Conservation (phyloP, 2,329 filamentous ascomycete genomes). For the Sphaceloma murrayae region DNA sequence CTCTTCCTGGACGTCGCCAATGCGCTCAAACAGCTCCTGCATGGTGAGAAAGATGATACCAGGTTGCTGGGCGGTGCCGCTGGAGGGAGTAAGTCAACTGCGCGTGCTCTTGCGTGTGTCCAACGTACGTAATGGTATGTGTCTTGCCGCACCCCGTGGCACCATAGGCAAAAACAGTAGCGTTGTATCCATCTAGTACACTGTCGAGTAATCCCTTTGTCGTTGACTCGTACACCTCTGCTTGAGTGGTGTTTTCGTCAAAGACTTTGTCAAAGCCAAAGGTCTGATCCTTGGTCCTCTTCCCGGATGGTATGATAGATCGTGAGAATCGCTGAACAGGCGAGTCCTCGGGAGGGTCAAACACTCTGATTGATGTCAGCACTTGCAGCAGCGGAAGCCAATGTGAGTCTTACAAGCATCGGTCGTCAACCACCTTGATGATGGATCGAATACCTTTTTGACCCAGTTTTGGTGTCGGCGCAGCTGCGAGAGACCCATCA, state of each 20-base stretch:
- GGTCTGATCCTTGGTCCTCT: slow-evolving; percentile 92
- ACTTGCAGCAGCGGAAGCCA: slow-evolving; percentile 19
- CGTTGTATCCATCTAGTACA: slow-evolving; percentile 95
- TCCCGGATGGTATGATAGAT: slow-evolving; percentile 68
- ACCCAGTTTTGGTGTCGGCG: slow-evolving; percentile 66
- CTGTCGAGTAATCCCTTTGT: slow-evolving; percentile 85
- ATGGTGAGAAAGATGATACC: slow-evolving; percentile 98
- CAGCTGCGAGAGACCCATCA: slow-evolving; percentile 85
- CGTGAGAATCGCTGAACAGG: slow-evolving; percentile 79
- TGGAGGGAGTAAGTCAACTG: slow-evolving; percentile 21
- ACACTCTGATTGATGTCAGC: slow-evolving; percentile 55
- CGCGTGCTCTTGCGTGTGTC: not conserved
- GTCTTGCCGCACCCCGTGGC: slow-evolving; percentile 98
- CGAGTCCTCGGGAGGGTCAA: slow-evolving; percentile 92
- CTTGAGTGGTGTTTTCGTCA: slow-evolving; percentile 86
- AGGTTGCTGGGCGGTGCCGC: slow-evolving; percentile 76
- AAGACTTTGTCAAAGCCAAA: slow-evolving; percentile 96
- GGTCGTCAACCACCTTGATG: slow-evolving; percentile 92
- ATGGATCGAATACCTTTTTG: slow-evolving; percentile 82
- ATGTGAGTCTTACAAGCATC: slow-evolving; percentile 64
- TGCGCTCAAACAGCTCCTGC: slow-evolving; percentile 97
- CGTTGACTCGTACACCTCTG: slow-evolving; percentile 89
- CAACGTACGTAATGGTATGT: slow-evolving; percentile 64
- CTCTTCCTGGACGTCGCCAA: slow-evolving; percentile 72
- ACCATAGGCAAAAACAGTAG: slow-evolving; percentile 96